phyloP scores from a whole-genome alignment of 768 basidiomycete species.

The Termitomyces sp. region DNA sequence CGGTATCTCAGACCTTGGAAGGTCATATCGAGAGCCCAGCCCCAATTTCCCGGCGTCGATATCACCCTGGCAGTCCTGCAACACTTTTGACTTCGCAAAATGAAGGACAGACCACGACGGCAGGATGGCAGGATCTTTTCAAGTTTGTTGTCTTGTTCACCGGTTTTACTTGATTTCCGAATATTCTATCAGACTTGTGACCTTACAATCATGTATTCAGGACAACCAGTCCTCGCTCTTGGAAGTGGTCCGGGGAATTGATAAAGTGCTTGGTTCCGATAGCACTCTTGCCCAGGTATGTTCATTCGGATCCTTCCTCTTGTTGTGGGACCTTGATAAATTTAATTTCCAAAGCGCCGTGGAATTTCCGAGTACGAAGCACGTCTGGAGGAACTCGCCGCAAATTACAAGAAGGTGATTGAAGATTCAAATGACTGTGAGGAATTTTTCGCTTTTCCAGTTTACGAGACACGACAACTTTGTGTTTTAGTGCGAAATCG shows the following conservation, averaged over 20 bases:
- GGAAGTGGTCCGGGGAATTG: constrained; percentile 45
- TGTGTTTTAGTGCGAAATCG: constrained; percentile 25
- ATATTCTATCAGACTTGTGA: constrained; percentile 40
- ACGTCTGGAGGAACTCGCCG: constrained; percentile 47
- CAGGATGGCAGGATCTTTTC: constrained; percentile 65
- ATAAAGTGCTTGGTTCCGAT: constrained; percentile 43
- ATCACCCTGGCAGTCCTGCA: constrained; percentile 22
- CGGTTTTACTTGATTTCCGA: background rate
- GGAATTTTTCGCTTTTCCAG: constrained; percentile 14
- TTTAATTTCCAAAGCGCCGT: constrained; percentile 42
- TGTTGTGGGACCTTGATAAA: constrained; percentile 16
- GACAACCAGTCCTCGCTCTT: constrained; percentile 48
- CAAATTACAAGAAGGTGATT: constrained; percentile 37
- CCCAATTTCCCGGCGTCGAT: constrained; percentile 28
- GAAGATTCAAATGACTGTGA: constrained; percentile 44
- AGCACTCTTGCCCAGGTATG: constrained; percentile 38
- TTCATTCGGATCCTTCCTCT: constrained; percentile 4
- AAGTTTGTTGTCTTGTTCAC: constrained; percentile 44
- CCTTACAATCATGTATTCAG: constrained; percentile 46
- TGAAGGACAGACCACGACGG: constrained; percentile 34
- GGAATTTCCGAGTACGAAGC: constrained; percentile 66
- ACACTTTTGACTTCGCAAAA: constrained; percentile 13
- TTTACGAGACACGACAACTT: constrained; percentile 3
- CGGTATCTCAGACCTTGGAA: constrained; percentile 7
- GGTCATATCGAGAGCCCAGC: constrained; percentile 14